Percentiles rank a stretch among this genome's conserved stretches.
Evolutionary conservation across 2,329 filamentous ascomycete genomes (phyloP).

Genomic region (Ascochyta clinopodiicola): DNA sequence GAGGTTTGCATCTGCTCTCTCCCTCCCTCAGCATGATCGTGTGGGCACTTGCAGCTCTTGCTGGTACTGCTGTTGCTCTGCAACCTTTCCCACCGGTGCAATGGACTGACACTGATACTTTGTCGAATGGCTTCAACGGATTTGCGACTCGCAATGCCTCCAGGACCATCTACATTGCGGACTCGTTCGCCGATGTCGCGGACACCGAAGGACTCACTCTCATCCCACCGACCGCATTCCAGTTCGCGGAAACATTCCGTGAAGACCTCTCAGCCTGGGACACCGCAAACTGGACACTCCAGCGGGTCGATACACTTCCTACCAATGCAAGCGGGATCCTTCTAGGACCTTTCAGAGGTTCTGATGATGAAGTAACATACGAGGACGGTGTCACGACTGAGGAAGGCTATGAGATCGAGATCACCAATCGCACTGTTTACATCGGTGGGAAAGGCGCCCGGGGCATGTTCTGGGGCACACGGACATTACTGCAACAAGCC

Average conservation of each 20-base stretch:
- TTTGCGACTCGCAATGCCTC: conserved; percentile 32
- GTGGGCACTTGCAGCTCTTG: conserved; percentile 14
- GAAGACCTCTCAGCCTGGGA: conserved; percentile 55
- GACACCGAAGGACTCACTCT: conserved; percentile 58
- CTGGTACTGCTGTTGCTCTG: conserved; percentile 38
- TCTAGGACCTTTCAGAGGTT: conserved; percentile 46
- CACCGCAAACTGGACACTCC: conserved; percentile 50
- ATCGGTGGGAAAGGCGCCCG: conserved; percentile 54
- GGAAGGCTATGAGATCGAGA: conserved; percentile 58
- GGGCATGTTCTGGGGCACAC: conserved; percentile 58
- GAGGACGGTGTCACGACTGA: conserved; percentile 56
- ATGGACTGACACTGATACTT: conserved; percentile 25
- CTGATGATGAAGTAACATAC: conserved; percentile 49
- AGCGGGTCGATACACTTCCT: conserved; percentile 47
- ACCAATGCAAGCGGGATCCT: conserved; percentile 50
- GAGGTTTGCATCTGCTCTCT: background rate
- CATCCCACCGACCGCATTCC: conserved; percentile 58
- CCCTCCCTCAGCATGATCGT: conserved; percentile 19
- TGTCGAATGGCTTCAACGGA: conserved; percentile 15
- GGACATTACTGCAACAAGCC: conserved; percentile 54
- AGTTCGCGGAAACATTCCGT: conserved; percentile 57
- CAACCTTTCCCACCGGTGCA: conserved; percentile 51
- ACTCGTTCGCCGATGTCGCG: conserved; percentile 46
- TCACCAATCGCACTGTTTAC: conserved; percentile 43
- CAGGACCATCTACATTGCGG: conserved; percentile 53